Percentiles rank a stretch among this genome's conserved stretches.
phyloP scores from a whole-genome alignment of 208 protist species.

The Wallacemonas rigidus region DNA sequence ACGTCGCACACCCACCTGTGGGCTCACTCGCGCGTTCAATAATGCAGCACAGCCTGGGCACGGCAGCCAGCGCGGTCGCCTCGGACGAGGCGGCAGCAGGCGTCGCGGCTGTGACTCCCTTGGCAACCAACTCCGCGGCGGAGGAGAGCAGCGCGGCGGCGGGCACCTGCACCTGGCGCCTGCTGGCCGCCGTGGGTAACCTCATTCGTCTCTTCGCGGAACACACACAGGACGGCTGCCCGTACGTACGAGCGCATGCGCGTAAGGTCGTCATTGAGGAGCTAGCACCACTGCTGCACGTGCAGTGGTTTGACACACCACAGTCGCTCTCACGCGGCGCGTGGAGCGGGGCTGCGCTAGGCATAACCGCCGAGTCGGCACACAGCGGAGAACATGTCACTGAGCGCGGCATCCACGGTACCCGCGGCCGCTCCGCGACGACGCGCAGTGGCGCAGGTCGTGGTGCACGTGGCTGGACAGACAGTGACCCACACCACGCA shows the following conservation, averaged over 20 bases:
- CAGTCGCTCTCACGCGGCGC: background rate
- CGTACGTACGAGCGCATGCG: conserved; percentile 58
- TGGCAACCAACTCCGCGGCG: background rate
- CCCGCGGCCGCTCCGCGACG: no score
- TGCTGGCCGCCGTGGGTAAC: conserved; percentile 52
- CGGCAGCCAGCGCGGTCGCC: background rate
- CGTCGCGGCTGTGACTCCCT: no score
- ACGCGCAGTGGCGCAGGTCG: no score
- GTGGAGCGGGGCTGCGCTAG: background rate
- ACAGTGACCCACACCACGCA: no score
- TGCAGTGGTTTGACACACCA: conserved; percentile 43
- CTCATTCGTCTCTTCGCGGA: conserved; percentile 54
- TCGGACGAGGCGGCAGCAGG: background rate
- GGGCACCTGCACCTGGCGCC: background rate
- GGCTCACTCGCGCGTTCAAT: conserved; percentile 12
- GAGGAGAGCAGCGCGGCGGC: background rate
- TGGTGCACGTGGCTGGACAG: no score
- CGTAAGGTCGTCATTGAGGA: conserved; percentile 63
- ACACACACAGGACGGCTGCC: conserved; percentile 67
- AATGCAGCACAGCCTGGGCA: background rate
- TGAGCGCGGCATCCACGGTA: no score
- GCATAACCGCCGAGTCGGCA: conserved; percentile 16
- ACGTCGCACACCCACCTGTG: conserved; percentile 9
- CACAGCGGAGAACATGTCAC: background rate
- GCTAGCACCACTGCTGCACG: conserved; percentile 50